Evolutionary conservation across 1,284 basidiomycete species (phyloP).

Genomic region (Cutaneotrichosporon cyanovorans): DNA sequence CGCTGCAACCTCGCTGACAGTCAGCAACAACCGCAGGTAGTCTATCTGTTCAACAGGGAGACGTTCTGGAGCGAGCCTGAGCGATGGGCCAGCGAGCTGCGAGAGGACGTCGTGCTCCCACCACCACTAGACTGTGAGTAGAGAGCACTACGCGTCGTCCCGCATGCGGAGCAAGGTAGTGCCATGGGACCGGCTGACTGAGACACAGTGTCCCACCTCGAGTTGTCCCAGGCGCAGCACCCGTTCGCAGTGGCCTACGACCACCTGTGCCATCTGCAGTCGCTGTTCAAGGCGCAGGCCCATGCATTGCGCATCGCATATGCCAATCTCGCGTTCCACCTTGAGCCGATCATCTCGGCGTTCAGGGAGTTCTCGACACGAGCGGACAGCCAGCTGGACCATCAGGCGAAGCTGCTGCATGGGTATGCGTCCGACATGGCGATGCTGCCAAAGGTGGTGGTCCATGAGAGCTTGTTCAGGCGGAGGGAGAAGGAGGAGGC

Average conservation of each 20-base stretch:
- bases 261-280: slow-evolving; percentile 37
- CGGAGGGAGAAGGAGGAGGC: slow-evolving; percentile 26
- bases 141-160: background rate
- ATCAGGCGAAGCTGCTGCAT: slow-evolving; percentile 29
- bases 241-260: slow-evolving; percentile 39
- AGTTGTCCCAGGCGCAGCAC: slow-evolving; percentile 22
- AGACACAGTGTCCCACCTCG: slow-evolving; percentile 12
- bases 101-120: slow-evolving; percentile 35
- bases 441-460: slow-evolving; percentile 31
- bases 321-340: slow-evolving; percentile 34
- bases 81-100: slow-evolving; percentile 28
- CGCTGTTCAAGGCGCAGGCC: slow-evolving; percentile 36
- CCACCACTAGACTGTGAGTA: slow-evolving; percentile 32
- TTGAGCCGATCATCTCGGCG: slow-evolving; percentile 32
- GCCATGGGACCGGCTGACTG: background rate
- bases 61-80: slow-evolving; percentile 41
- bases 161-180: background rate
- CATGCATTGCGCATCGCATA: slow-evolving; percentile 38
- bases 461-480: slow-evolving; percentile 33
- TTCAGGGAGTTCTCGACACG: slow-evolving; percentile 28
- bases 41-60: slow-evolving; percentile 40
- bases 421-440: slow-evolving; percentile 34
- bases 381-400: slow-evolving; percentile 28
- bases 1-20: background rate
- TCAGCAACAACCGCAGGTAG: slow-evolving; percentile 11